Evolutionary conservation across 176 grass and related monocot species (phyloP), one percentile per base, ranked within the genome.

Genomic region (Aegilops umbellulata): DNA sequence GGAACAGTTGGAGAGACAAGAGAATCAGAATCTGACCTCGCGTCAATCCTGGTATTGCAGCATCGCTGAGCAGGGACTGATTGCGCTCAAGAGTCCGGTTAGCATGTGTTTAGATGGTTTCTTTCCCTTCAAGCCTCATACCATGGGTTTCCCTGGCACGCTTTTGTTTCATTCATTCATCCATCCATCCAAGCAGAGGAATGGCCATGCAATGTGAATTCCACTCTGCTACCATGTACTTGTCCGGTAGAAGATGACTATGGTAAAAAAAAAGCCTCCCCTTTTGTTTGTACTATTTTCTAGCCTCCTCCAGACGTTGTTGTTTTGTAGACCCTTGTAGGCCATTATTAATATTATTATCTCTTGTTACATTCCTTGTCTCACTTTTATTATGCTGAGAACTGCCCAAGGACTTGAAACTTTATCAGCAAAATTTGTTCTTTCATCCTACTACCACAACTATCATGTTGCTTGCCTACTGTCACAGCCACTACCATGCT

Each of bases 51-150:
- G n/a, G n/a, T n/a, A n/a, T n/a, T n/a, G n/a, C n/a, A n/a, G n/a
- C n/a, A n/a, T n/a, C n/a, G n/a, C n/a, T n/a, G n/a, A n/a, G n/a
- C n/a, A n/a, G 65, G 51, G 34, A 19, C 34, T 78, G 41, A n/a
- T 74, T 17, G 72, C 60, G 58, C 14, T 39, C 14, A 11, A 11
- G 78, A 31, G 24, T 35, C 41, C 39, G 22, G 25, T 30, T 16
- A 82, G 69, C 13, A 77, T 64, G 34, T 60, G n/a, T 61, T 69
- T 42, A 51, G 81, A 79, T 84, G 39, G 36, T 84, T 79, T 35
- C 49, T 60, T 70, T 57, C 22, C 22, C 1, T 35, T 78, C n/a
- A 30, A 58, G n/a, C 25, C 7, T 65, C 36, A 9, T 9, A 30
- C 57, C 26, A 25, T 35, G 25, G 39, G 11, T 76, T 79, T 82